Base-by-base conservation (phyloP, 2,329 filamentous ascomycete genomes). In the Colletotrichum gloeosporioides region DNA sequence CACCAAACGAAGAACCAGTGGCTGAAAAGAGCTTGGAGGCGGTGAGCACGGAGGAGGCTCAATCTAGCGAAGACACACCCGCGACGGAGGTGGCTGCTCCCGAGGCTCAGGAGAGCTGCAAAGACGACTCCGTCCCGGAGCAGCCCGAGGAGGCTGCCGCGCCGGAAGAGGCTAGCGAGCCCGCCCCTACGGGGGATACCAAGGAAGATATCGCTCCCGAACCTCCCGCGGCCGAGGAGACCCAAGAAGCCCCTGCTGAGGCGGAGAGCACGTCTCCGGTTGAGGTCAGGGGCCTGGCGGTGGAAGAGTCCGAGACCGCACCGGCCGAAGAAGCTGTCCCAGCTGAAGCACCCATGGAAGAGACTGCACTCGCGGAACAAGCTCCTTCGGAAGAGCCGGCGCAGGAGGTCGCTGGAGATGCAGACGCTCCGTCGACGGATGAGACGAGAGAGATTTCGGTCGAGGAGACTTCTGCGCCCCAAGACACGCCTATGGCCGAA, bases 1-100 rank as follows among this genome's bases (percentile, higher is more conserved):
- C 73, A 76, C 70, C 65, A 69, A 61, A 22, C 16, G 57, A 73
- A 76, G 73, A 73, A 69, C n/a, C 64, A n/a, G 64, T 73, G 73
- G 73, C 73, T 69, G 73, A 73, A 69, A 76, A 39, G 70, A 73
- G 63, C 34, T 49, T 76, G 39, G 64, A 73, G 73, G 64, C 22
- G 34, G 55, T 16, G 61, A 64, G 64, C 59, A 59, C 29, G 9
- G 49, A 69, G 59, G 73, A 27, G 57, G 34, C 63, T 22, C 57
- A 44, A 49, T 22, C 63, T 22, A 59, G 69, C 57, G 63, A 53
- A 16, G 16, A 53, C 16, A 57, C 34, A 25, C 44, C 44, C 13
- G 39, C 57, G 27, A 27, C 57, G 6, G 70, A 64, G 25, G n/a
- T 32, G 13, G 57, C 8, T 15, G 27, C 31, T 27, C n/a, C 39